Percentiles rank a stretch among this genome's conserved stretches.
Conservation (phyloP, 495 filamentous ascomycete species). For the Aspergillus ostianus region DNA sequence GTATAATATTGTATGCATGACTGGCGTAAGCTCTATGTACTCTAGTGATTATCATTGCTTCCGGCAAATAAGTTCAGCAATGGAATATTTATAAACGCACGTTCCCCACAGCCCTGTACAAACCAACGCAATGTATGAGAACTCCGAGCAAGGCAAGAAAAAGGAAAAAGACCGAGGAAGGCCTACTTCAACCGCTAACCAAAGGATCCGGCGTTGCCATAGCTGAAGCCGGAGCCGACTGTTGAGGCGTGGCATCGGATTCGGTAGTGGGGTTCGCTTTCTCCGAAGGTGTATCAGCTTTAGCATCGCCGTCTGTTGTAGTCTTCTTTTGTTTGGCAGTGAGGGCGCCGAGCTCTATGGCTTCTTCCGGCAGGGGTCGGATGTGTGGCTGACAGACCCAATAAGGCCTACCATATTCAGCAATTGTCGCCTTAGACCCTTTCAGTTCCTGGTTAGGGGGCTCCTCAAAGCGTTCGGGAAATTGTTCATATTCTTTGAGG, state of each 20-base stretch:
- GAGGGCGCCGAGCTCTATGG: conserved; percentile 75
- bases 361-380: conserved; percentile 84
- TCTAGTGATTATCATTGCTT: not conserved
- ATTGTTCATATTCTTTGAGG: conserved; percentile 66
- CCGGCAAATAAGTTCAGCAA: not conserved
- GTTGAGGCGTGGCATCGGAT: conserved; percentile 16
- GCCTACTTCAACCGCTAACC: conserved; percentile 31
- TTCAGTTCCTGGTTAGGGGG: conserved; percentile 36
- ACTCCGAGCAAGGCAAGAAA: conserved; percentile 7
- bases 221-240: conserved; percentile 15
- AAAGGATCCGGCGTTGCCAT: conserved; percentile 34
- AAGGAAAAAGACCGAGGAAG: not conserved
- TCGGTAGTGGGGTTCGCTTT: conserved; percentile 18
- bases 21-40: not conserved
- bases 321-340: conserved; percentile 58
- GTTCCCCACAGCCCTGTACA: too few species aligned
- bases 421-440: conserved; percentile 65
- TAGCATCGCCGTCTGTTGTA: conserved; percentile 19
- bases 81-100: not conserved
- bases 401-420: conserved; percentile 73
- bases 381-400: conserved; percentile 94
- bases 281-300: conserved; percentile 17
- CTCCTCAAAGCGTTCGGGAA: conserved; percentile 53
- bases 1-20: not conserved
- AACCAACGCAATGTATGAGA: not conserved